Evolutionary conservation across 2,329 filamentous ascomycete species (phyloP), one percentile per base, ranked within the genome.

Genomic region (Ciborinia camelliae): DNA sequence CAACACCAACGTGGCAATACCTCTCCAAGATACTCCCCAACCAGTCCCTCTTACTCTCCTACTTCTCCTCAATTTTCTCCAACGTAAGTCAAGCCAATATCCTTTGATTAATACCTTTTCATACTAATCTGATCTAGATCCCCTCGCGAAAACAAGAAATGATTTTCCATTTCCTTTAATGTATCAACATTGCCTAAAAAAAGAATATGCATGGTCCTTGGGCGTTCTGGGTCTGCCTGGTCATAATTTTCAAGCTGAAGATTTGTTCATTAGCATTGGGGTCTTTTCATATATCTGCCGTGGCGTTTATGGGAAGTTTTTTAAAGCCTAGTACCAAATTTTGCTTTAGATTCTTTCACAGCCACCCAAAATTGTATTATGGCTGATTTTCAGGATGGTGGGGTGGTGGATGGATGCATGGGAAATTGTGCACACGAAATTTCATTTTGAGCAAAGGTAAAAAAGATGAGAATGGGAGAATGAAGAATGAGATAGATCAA

Each of bases 21-120:
- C 23, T 80, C 80, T 53, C 80, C 81, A 4, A 79, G 78, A 68
- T 70, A 69, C 47, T 73, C 71, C 39, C 71, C 71, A 35, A 72
- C 71, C 26, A 68, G 69, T 12, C 68, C 71, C 7, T 69, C 68
- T 37, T 72, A 72, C 60, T 72, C 71, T 58, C 71, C 69, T 39
- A 70, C 68, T 45, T 73, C 70, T 66, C 73, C 73, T 65, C 67
- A 71, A 60, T 73, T 72, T 54, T 73, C 72, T 48, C 72, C 72
- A 35, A 71, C 70, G 70, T 71, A 71, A 68, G 67, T 51, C 20
- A 20, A 59, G 30, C 4, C 28, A 47, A 55, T 28, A 5, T 32
- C 5, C 12, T 41, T 26, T 26, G 5, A 55, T 20, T 43, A 15
- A 20, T 35, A 28, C 32, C 12, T 12, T 20, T 5, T 35, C 23